Evolutionary conservation across 2,329 filamentous ascomycete species (phyloP).

Genomic region (Exserohilum rostratum): DNA sequence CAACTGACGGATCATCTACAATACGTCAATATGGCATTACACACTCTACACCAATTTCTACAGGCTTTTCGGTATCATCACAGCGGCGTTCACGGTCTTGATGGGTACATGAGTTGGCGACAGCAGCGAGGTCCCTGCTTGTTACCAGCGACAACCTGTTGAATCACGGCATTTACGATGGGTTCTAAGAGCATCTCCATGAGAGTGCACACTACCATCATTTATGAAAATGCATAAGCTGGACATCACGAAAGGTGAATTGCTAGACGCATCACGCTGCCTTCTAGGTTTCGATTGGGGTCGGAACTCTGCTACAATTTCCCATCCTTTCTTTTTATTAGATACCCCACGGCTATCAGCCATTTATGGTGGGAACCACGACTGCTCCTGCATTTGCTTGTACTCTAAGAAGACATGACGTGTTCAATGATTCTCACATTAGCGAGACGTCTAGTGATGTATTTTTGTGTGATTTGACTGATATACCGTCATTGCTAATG

Average conservation of each 20-base stretch:
- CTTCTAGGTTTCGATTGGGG: background rate
- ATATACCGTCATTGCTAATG: too few relatives aligned
- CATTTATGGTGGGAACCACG: slow-evolving; percentile 6
- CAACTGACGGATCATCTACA: slow-evolving; percentile 15
- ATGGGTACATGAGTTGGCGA: background rate
- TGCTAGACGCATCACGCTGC: slow-evolving; percentile 4
- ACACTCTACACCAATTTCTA: background rate
- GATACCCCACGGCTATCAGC: slow-evolving; percentile 33
- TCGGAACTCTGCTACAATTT: background rate
- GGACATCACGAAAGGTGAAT: background rate
- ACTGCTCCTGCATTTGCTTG: background rate
- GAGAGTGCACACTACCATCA: slow-evolving; percentile 7
- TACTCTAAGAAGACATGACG: background rate
- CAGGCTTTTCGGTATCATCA: background rate
- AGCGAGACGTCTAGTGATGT: background rate
- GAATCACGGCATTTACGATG: background rate
- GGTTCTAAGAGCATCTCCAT: too few relatives aligned
- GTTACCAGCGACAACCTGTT: background rate
- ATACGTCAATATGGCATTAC: background rate
- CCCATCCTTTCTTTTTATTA: slow-evolving; percentile 20
- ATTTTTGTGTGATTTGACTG: background rate
- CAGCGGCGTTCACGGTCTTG: slow-evolving; percentile 4
- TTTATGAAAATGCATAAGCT: slow-evolving; percentile 17
- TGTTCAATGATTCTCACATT: background rate
- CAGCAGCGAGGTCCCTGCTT: background rate